These are phyloP conservation scores for Dichotomopilus funicola DNA, from an alignment of 2,329 filamentous ascomycete genomes.

Conservation along the genomic window DNA sequence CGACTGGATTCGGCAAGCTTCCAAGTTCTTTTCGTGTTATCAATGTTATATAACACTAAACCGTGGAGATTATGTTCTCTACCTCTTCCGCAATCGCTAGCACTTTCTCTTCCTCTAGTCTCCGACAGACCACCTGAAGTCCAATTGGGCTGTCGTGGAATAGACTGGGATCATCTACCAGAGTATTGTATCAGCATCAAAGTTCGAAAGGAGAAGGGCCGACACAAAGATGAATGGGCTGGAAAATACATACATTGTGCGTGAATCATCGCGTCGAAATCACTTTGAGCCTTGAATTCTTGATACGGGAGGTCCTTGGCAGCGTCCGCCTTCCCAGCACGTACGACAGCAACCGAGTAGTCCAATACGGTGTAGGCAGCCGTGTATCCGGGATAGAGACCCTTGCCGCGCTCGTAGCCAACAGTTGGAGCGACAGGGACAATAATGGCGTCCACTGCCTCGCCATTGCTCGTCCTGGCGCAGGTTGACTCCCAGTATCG, in stretches of 20 bases:
- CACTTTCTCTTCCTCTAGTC: background rate
- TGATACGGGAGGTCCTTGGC: background rate
- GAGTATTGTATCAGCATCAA: background rate
- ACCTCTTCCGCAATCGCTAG: background rate
- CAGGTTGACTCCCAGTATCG: background rate
- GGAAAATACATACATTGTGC: background rate
- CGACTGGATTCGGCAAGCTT: too few relatives aligned
- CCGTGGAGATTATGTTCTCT: background rate
- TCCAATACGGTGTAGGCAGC: background rate
- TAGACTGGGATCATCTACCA: background rate
- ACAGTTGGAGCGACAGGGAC: background rate
- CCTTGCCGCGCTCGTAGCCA: background rate
- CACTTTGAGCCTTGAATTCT: background rate
- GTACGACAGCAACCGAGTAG: background rate
- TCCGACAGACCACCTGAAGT: background rate
- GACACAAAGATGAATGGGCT: background rate
- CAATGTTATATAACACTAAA: too few relatives aligned
- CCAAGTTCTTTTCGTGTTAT: too few relatives aligned
- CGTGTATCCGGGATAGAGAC: background rate
- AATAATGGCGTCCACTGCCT: background rate
- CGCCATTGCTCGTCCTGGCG: background rate
- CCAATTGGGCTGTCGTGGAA: background rate
- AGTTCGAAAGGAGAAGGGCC: background rate
- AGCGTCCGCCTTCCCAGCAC: background rate
- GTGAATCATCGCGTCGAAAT: background rate